Conservation (phyloP, 441 rosid genomes). For the Corymbia citriodora region DNA sequence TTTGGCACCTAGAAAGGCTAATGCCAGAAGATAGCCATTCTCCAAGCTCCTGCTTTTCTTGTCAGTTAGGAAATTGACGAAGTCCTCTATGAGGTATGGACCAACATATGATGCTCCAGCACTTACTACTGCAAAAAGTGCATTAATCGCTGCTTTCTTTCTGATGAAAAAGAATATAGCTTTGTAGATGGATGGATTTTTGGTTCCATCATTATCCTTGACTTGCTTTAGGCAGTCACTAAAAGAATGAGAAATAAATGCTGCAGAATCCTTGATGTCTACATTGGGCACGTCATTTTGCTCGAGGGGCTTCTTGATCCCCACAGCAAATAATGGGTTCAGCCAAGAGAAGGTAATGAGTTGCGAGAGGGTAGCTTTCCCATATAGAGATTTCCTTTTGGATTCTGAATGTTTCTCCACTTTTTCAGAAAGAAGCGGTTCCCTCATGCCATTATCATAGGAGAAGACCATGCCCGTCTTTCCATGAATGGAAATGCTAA, state of each 20-base stretch:
- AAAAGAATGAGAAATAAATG: constrained; percentile 40
- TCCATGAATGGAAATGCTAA: constrained; percentile 58
- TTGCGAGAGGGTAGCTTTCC: constrained; percentile 71
- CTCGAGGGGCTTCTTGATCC: constrained; percentile 72
- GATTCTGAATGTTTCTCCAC: constrained; percentile 14
- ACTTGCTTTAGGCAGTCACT: constrained; percentile 47
- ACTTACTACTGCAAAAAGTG: constrained; percentile 58
- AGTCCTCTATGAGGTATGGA: constrained; percentile 79
- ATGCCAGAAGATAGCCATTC: constrained; percentile 72
- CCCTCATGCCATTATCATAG: constrained; percentile 26
- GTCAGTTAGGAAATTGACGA: constrained; percentile 53
- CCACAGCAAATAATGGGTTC: constrained; percentile 65
- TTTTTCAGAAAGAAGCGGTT: constrained; percentile 56
- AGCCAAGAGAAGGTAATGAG: constrained; percentile 93
- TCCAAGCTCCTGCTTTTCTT: constrained; percentile 39
- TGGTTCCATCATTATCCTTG: constrained; percentile 37
- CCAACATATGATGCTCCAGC: constrained; percentile 83
- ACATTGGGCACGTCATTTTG: constrained; percentile 75
- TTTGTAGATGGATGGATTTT: constrained; percentile 65
- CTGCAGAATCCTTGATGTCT: constrained; percentile 60
- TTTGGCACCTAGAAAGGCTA: constrained; percentile 80
- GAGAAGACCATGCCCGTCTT: constrained; percentile 44
- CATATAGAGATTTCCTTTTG: constrained; percentile 51
- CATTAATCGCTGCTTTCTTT: constrained; percentile 77
- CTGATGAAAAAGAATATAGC: constrained; percentile 53